These are phyloP conservation scores for Picochlorum sp. DNA, from an alignment of 139 green algal genomes.

Conservation along the genomic window DNA sequence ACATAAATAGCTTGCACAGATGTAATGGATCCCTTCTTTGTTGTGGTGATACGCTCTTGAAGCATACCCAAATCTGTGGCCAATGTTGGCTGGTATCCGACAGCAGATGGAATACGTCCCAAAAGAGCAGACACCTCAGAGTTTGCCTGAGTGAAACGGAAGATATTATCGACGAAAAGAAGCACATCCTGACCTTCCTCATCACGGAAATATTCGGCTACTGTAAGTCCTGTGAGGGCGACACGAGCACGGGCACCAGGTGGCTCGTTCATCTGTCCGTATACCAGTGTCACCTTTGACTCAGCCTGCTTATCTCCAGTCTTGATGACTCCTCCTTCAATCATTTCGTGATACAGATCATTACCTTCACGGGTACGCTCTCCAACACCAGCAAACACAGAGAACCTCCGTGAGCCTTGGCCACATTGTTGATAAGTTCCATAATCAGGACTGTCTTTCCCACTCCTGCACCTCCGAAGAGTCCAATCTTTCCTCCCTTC, in stretches of 20 bases:
- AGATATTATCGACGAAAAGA: slow-evolving; percentile 99
- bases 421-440: slow-evolving; percentile 99
- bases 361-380: slow-evolving; percentile 99
- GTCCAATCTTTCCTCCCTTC: slow-evolving; percentile 97
- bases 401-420: slow-evolving; percentile 99
- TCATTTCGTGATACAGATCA: slow-evolving; percentile 99
- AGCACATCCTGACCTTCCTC: slow-evolving; percentile 98
- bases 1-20: slow-evolving; percentile 99
- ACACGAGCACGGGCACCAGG: slow-evolving; percentile 96
- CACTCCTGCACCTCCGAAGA: slow-evolving; percentile 97
- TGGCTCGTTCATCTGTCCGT: slow-evolving; percentile 99
- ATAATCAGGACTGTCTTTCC: slow-evolving; percentile 99
- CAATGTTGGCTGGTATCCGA: slow-evolving; percentile 98
- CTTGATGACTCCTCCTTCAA: slow-evolving; percentile 98
- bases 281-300: slow-evolving; percentile 98
- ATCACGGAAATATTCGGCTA: slow-evolving; percentile 99
- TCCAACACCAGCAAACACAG: slow-evolving; percentile 98
- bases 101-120: slow-evolving; percentile 97
- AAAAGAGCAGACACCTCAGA: slow-evolving; percentile 98
- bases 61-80: slow-evolving; percentile 93
- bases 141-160: slow-evolving; percentile 99
- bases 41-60: slow-evolving; percentile 99
- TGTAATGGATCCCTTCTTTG: slow-evolving; percentile 97
- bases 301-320: slow-evolving; percentile 76
- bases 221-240: slow-evolving; percentile 93